These are phyloP conservation scores for Penicillium desertorum DNA, from an alignment of 495 filamentous ascomycete genomes.

Conservation along the genomic window DNA sequence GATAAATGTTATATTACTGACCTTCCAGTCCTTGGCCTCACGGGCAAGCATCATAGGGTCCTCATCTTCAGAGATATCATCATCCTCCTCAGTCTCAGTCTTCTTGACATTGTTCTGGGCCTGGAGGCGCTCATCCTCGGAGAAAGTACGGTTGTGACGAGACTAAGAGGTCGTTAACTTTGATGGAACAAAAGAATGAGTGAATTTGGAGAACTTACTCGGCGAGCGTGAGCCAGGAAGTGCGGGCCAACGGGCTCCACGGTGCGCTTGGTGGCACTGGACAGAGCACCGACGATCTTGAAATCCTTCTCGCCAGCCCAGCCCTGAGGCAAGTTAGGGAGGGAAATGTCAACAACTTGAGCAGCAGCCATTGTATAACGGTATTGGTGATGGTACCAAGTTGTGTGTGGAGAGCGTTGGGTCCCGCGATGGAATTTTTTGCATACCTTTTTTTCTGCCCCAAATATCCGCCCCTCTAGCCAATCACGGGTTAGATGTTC, in stretches of 20 bases:
- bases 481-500: conserved; percentile 37
- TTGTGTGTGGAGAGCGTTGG: conserved; percentile 23
- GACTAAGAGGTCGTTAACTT: conserved; percentile 50
- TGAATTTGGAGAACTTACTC: conserved; percentile 51
- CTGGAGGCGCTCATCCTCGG: conserved; percentile 96
- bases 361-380: conserved; percentile 46
- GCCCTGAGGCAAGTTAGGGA: conserved; percentile 75
- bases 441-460: conserved; percentile 38
- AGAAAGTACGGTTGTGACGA: conserved; percentile 96
- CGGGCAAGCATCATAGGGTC: conserved; percentile 85
- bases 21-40: conserved; percentile 99
- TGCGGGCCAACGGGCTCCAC: conserved; percentile 95
- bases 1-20: conserved; percentile 34
- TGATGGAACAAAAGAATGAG: neutral
- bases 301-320: conserved; percentile 92
- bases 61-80: conserved; percentile 89
- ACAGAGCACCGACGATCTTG: conserved; percentile 70
- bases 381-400: conserved; percentile 20
- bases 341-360: conserved; percentile 52
- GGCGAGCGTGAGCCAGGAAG: conserved; percentile 94
- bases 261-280: conserved; percentile 70
- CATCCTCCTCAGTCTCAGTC: conserved; percentile 85
- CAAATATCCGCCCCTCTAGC: conserved; percentile 25
- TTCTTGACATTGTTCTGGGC: conserved; percentile 93
- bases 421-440: conserved; percentile 27